These are phyloP conservation scores for Solanum pennellii DNA, from an alignment of 257 asterid species.

Conservation along the genomic window DNA sequence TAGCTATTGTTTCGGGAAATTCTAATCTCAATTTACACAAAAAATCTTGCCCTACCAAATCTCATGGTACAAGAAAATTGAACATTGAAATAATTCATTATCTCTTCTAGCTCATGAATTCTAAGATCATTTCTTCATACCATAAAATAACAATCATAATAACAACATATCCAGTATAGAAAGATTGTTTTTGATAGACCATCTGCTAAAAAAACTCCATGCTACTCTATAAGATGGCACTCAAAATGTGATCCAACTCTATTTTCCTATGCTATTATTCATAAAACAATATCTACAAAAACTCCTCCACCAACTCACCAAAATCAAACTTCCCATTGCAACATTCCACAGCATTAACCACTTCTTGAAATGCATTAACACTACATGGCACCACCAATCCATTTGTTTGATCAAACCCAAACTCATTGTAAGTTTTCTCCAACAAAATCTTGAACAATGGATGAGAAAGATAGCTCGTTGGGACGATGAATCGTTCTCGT, in stretches of 20 bases:
- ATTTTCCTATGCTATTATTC: not conserved
- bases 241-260: not conserved
- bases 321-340: conserved; percentile 62
- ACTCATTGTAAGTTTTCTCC: conserved; percentile 67
- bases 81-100: not conserved
- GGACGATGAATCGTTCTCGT: conserved; percentile 49
- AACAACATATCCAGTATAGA: not conserved
- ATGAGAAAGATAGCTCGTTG: conserved; percentile 65
- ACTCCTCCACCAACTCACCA: conserved; percentile 61
- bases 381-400: conserved; percentile 71
- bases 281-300: not conserved
- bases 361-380: conserved; percentile 54
- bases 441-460: conserved; percentile 71
- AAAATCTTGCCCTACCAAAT: not conserved
- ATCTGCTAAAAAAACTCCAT: not conserved
- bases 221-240: not conserved
- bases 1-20: no score
- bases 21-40: not conserved
- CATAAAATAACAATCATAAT: not conserved
- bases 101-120: not conserved
- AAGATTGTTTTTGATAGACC: not conserved
- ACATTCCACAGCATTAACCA: conserved; percentile 46
- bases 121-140: not conserved
- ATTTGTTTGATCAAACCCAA: conserved; percentile 40
- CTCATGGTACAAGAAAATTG: not conserved